A percentile compares a stretch with the other conserved stretches of the same genome.
Conservation (phyloP, 495 filamentous ascomycete genomes). For the Aspergillus leporis region DNA sequence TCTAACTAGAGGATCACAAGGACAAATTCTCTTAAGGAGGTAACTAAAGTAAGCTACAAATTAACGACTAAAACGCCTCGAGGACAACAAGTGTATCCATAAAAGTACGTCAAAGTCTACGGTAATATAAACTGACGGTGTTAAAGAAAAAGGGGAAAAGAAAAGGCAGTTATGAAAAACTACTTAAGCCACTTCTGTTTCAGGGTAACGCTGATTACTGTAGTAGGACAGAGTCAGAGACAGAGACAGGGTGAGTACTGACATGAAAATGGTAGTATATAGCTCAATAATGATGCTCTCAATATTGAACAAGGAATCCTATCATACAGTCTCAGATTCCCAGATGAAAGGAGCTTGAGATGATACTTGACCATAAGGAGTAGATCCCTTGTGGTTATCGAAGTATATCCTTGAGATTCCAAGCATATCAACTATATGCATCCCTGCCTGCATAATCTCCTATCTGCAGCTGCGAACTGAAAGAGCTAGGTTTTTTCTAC, state of each 20-base stretch:
- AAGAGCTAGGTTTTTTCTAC: not conserved
- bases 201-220: no score
- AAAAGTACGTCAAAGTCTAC: no score
- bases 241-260: not conserved
- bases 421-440: not conserved
- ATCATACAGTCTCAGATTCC: not conserved
- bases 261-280: not conserved
- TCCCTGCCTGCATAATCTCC: not conserved
- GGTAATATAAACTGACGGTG: no score
- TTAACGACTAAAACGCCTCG: no score
- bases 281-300: not conserved
- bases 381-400: not conserved
- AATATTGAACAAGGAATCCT: not conserved
- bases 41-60: no score
- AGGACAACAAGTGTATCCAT: no score
- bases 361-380: not conserved
- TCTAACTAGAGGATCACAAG: no score
- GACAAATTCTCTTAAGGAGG: no score
- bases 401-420: not conserved
- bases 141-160: not conserved
- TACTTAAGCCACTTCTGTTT: no score
- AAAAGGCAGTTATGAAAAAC: not conserved
- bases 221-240: not conserved
- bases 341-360: not conserved
- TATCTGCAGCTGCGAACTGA: conserved; percentile 1